These are phyloP conservation scores for Tetrahymena malaccensis DNA, from an alignment of 73 alveolate genomes.

Conservation along the genomic window DNA sequence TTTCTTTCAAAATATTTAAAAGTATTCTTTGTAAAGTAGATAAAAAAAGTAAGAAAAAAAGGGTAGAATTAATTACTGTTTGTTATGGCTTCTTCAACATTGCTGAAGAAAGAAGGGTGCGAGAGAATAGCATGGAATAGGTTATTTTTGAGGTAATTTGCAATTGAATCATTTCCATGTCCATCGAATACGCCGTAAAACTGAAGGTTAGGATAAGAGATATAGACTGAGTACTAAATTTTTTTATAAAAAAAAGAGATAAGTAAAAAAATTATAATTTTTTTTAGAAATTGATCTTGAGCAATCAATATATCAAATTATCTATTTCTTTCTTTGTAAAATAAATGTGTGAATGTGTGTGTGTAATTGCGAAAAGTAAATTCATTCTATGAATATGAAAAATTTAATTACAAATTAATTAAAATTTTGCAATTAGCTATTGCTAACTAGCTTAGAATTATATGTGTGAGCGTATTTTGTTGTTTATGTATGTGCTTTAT, in stretches of 20 bases:
- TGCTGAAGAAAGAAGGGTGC: not conserved
- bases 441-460: not conserved
- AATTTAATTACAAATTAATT: no score
- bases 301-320: no score
- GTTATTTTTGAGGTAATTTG: not conserved
- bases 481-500: not conserved
- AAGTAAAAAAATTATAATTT: not conserved
- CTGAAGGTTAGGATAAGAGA: not conserved
- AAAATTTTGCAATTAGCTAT: not conserved
- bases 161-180: not conserved
- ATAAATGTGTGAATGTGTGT: not conserved
- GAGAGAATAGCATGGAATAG: not conserved
- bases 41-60: not conserved
- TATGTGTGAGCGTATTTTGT: not conserved
- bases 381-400: not conserved
- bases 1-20: not conserved
- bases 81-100: not conserved
- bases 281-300: not conserved
- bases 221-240: not conserved
- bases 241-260: not conserved
- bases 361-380: not conserved
- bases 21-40: not conserved
- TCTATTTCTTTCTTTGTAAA: not conserved
- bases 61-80: not conserved
- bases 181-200: not conserved